phyloP scores from a whole-genome alignment of 192 early-diverging fungal genomes.

The Backusella westeae region DNA sequence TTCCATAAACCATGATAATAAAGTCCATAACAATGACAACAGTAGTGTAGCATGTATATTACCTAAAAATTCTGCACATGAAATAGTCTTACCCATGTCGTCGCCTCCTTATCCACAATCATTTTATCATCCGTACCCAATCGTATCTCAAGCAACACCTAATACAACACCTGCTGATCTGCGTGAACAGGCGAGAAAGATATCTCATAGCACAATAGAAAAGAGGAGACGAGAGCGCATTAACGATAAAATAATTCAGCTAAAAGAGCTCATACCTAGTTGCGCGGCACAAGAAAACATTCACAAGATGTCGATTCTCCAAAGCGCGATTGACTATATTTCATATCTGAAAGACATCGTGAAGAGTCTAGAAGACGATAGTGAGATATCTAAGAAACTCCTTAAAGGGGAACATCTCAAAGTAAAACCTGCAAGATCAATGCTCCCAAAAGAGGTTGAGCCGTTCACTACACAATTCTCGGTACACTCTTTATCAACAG shows the following conservation, averaged over 20 bases:
- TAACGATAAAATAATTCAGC: constrained; percentile 75
- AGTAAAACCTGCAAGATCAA: constrained; percentile 25
- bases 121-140: background rate
- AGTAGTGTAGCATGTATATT: background rate
- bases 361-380: constrained; percentile 18
- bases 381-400: background rate
- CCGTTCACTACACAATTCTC: constrained; percentile 31
- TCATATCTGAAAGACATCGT: constrained; percentile 45
- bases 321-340: constrained; percentile 74
- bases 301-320: constrained; percentile 68
- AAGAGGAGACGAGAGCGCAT: constrained; percentile 79
- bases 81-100: background rate
- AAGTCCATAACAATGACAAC: background rate
- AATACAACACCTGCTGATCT: constrained; percentile 34
- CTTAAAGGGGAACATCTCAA: constrained; percentile 18
- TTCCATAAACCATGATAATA: background rate
- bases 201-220: constrained; percentile 83
- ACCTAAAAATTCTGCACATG: background rate
- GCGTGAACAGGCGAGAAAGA: constrained; percentile 70
- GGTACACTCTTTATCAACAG: background rate
- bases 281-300: constrained; percentile 62
- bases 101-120: background rate
- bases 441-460: constrained; percentile 32
- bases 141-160: background rate
- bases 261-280: constrained; percentile 69